Evolutionary conservation across 2,329 filamentous ascomycete species (phyloP), one percentile per base, ranked within the genome.

Genomic region (Didymella arachidicola): DNA sequence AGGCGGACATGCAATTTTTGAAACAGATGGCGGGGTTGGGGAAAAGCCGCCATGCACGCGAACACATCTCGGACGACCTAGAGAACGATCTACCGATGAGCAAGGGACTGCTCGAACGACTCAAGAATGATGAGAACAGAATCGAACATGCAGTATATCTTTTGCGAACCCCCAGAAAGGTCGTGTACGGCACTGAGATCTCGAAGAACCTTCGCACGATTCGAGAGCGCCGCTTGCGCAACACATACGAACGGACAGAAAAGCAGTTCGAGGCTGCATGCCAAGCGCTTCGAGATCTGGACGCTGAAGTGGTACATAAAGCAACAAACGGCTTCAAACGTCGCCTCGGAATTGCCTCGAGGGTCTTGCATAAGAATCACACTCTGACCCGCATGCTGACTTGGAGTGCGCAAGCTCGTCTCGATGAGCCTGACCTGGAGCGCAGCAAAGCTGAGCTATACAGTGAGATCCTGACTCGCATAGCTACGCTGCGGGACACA

Each of bases 401-500:
- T 4, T 73, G 68, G 62, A 67, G 68, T 46, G 51, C 72, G 16
- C 72, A 73, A 36, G 64, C 65, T 16, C 67, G 68, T n/a, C 63
- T 72, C 6, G 70, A 74, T 18, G 65, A 67, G 29, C 57, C 59
- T 4, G 57, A 61, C 7, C 56, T 63, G 4, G 61, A 60, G 7
- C 59, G 52, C 11, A 51, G 42, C 18, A 58, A 61, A 11, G 52
- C 64, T 11, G 55, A 61, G 10, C 41, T 66, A 11, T 69, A 64
- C 43, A 64, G 67, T 42, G 64, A 68, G 26, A 54, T 73, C 6
- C 57, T 65, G 12, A 65, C 73, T 30, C 69, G 61, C 26, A 50
- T 76, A 6, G 59, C 72, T 4, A 66, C 69, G 5, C 46, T 76
- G 11, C 59, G 69, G 43, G 72, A 76, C 32, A 74, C 71, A 18